Conservation (phyloP, 352 stramenopile genomes). For the Globisporangium cylindrosporum region DNA sequence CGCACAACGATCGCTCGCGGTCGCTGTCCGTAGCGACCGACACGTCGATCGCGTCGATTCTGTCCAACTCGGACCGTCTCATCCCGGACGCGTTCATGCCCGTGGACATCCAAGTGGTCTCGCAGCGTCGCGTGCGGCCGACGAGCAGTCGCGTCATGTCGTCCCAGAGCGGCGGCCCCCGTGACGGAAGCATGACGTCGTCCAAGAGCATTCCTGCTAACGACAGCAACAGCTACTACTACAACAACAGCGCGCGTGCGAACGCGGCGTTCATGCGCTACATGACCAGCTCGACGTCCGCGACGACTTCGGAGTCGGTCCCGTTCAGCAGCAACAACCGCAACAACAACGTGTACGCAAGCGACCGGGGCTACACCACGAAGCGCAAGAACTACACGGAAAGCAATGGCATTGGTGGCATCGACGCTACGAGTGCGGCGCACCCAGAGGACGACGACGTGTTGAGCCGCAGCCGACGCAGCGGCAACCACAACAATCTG, state of each 20-base stretch:
- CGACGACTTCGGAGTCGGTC: constrained; percentile 15
- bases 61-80: constrained; percentile 58
- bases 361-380: background rate
- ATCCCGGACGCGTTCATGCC: constrained; percentile 57
- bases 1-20: constrained; percentile 24
- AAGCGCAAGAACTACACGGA: constrained; percentile 23
- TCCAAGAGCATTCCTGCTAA: constrained; percentile 19
- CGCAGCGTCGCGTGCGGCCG: constrained; percentile 38
- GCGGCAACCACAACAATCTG: constrained; percentile 18
- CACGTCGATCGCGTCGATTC: constrained; percentile 53
- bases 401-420: constrained; percentile 21
- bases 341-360: background rate
- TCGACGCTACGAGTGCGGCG: background rate
- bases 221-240: constrained; percentile 19
- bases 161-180: constrained; percentile 14
- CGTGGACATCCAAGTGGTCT: constrained; percentile 66
- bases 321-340: constrained; percentile 10
- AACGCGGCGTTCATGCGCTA: constrained; percentile 18
- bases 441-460: constrained; percentile 28
- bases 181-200: constrained; percentile 14
- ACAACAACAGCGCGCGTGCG: constrained; percentile 15
- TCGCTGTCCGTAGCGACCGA: constrained; percentile 42
- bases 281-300: constrained; percentile 17
- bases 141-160: constrained; percentile 17
- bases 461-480: constrained; percentile 17